phyloP scores from a whole-genome alignment of 345 rosid genomes.

The Eucalyptus regnans region DNA sequence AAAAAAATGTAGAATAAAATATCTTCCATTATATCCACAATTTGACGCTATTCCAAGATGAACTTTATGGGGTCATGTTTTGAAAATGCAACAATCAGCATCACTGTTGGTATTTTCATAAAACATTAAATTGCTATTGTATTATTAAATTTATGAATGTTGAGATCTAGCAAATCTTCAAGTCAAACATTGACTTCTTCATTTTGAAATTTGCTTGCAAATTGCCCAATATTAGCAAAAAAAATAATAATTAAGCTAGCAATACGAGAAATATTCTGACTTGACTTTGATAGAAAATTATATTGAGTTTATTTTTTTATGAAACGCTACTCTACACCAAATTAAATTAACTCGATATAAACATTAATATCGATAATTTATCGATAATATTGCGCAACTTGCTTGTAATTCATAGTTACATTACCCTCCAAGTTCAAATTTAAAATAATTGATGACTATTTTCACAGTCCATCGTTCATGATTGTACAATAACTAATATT shows the following conservation, averaged over 20 bases:
- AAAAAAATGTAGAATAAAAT: background rate
- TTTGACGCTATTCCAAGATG: background rate
- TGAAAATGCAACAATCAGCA: background rate
- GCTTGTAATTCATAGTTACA: background rate
- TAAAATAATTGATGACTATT: background rate
- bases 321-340: background rate
- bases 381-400: no score
- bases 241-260: background rate
- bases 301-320: background rate
- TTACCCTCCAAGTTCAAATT: background rate
- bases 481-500: background rate
- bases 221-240: background rate
- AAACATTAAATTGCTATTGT: background rate
- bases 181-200: background rate
- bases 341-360: background rate
- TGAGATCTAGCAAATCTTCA: background rate
- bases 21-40: background rate
- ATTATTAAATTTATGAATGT: background rate
- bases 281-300: background rate
- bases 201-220: background rate
- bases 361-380: background rate
- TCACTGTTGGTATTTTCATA: background rate
- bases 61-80: background rate
- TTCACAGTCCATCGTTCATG: background rate
- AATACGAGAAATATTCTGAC: background rate